Evolutionary conservation across 2,329 filamentous ascomycete genomes (phyloP).

Genomic region (Diaporthe ampelina): DNA sequence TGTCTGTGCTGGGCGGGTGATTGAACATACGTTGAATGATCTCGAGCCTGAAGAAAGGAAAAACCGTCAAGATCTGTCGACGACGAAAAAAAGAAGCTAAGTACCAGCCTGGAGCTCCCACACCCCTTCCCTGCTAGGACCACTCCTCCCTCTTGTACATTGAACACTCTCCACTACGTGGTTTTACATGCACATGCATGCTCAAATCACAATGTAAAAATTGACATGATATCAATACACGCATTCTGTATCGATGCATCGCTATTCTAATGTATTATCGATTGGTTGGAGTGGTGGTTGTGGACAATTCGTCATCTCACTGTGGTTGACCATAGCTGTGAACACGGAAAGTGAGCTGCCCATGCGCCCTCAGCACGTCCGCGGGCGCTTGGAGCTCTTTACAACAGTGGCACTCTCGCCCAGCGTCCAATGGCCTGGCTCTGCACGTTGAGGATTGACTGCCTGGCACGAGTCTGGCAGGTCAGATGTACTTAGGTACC

Average conservation of each 20-base stretch:
- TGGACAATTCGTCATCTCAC: neutral
- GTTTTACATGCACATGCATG: neutral
- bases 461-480: too few relatives aligned
- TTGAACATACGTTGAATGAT: neutral
- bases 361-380: neutral
- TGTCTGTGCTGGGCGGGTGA: neutral
- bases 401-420: neutral
- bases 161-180: neutral
- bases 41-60: slow-evolving; percentile 1
- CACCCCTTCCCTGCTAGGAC: neutral
- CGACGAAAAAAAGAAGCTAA: neutral
- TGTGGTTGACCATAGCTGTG: neutral
- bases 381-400: neutral
- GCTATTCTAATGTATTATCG: neutral
- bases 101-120: neutral
- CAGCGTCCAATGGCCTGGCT: neutral
- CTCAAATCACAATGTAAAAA: neutral
- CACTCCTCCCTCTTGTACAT: neutral
- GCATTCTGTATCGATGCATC: neutral
- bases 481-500: too few relatives aligned
- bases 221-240: neutral
- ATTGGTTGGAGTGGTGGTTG: neutral
- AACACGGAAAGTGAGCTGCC: neutral
- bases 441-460: too few relatives aligned
- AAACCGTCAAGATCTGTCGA: neutral